These are phyloP conservation scores for Conticribra weissflogii DNA, from an alignment of 108 stramenopile genomes.

Conservation along the genomic window DNA sequence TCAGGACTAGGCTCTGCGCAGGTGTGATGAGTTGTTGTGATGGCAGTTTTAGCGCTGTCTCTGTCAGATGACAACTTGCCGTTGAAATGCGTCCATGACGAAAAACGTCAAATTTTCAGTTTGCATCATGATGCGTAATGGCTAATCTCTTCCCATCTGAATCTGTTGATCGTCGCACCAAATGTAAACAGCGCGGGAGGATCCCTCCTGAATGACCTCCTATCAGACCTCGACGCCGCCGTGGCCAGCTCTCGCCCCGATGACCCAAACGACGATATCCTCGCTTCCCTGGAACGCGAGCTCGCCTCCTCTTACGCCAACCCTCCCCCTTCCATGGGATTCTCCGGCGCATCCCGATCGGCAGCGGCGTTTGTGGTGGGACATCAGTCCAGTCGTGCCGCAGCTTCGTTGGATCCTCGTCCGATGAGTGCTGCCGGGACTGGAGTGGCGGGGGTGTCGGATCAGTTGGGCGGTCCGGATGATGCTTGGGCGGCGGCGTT, in stretches of 20 bases:
- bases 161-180: background rate
- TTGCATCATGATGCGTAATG: too few species aligned
- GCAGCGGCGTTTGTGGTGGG: conserved; percentile 73
- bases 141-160: background rate
- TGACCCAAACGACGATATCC: conserved; percentile 53
- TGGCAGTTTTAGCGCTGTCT: too few species aligned
- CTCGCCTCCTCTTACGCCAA: conserved; percentile 35
- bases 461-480: conserved; percentile 10
- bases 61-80: too few species aligned
- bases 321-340: conserved; percentile 8
- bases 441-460: too few species aligned
- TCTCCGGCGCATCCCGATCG: conserved; percentile 21
- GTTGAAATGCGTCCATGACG: background rate
- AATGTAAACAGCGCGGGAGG: conserved; percentile 45
- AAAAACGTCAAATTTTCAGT: background rate
- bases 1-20: background rate
- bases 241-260: conserved; percentile 48
- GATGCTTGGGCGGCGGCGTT: conserved; percentile 83
- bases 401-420: background rate
- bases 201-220: conserved; percentile 78
- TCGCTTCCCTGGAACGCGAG: conserved; percentile 65
- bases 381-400: conserved; percentile 4
- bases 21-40: background rate
- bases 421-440: conserved; percentile 1
- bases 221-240: conserved; percentile 72